These are phyloP conservation scores for Hypoxylon lenormandii DNA, from an alignment of 495 filamentous ascomycete genomes.

Conservation along the genomic window DNA sequence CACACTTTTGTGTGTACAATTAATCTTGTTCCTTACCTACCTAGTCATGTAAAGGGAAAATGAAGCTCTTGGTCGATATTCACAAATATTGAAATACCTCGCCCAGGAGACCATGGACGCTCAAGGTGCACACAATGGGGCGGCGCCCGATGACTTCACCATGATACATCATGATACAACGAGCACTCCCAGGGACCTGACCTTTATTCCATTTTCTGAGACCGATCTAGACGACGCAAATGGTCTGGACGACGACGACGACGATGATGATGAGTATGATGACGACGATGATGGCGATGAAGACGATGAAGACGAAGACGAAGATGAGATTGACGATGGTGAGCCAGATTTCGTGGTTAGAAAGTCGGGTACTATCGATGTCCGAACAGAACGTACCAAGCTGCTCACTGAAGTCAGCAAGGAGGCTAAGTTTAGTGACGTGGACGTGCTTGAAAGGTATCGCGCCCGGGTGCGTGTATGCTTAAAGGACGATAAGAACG, in stretches of 20 bases:
- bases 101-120: constrained; percentile 3
- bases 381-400: constrained; percentile 22
- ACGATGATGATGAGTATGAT: constrained; percentile 3
- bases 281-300: constrained; percentile 7
- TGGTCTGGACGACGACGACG: constrained; percentile 2
- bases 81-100: not conserved
- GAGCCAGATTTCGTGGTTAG: constrained; percentile 18
- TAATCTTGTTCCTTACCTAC: not conserved
- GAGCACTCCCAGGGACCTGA: not conserved
- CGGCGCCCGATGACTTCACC: constrained; percentile 15
- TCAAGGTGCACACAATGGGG: not conserved
- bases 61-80: not conserved
- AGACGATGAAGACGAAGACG: constrained; percentile 11
- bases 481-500: constrained; percentile 22
- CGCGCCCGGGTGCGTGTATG: constrained; percentile 26
- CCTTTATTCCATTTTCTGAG: constrained; percentile 16
- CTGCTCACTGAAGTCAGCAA: constrained; percentile 25
- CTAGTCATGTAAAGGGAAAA: not conserved
- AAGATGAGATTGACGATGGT: constrained; percentile 11
- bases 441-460: constrained; percentile 19
- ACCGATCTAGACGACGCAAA: constrained; percentile 9
- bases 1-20: too few relatives aligned
- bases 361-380: constrained; percentile 11
- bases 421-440: constrained; percentile 12
- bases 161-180: constrained; percentile 12